phyloP scores from a whole-genome alignment of 345 rosid species.

The Garcia nutans region DNA sequence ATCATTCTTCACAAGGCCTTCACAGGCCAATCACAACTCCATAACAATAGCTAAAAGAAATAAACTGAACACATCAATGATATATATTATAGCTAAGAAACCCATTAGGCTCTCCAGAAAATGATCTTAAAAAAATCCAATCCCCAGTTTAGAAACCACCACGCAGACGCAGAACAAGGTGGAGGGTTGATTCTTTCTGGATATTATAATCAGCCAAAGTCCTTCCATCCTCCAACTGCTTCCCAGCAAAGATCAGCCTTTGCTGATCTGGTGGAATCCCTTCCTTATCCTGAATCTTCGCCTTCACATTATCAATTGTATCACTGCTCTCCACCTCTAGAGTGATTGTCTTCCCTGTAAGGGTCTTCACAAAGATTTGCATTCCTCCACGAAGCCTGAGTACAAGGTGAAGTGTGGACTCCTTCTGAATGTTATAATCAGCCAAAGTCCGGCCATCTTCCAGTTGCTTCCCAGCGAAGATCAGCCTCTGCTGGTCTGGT shows the following conservation, averaged over 20 bases:
- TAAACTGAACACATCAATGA: too few relatives aligned
- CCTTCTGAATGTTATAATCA: conserved; percentile 28
- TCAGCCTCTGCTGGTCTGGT: conserved; percentile 25
- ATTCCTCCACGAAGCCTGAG: conserved; percentile 23
- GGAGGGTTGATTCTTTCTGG: conserved; percentile 27
- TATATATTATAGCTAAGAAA: too few relatives aligned
- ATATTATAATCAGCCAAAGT: conserved; percentile 27
- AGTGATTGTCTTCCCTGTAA: conserved; percentile 26
- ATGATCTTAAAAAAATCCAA: too few relatives aligned
- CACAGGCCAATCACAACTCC: not conserved
- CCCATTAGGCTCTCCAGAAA: not conserved
- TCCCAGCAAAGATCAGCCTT: conserved; percentile 25
- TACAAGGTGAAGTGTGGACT: conserved; percentile 25
- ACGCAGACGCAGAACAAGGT: conserved; percentile 30
- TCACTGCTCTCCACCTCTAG: conserved; percentile 29
- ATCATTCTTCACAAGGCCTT: not conserved
- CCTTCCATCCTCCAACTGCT: conserved; percentile 27
- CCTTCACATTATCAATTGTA: conserved; percentile 27
- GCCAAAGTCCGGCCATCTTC: conserved; percentile 29
- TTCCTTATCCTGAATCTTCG: conserved; percentile 28
- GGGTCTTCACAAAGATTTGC: conserved; percentile 28
- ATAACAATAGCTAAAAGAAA: not conserved
- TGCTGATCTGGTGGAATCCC: conserved; percentile 31
- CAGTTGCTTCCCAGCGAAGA: conserved; percentile 27
- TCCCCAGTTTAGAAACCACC: conserved; percentile 10